These are phyloP conservation scores for Serendipita sp. DNA, from an alignment of 768 basidiomycete species.

Conservation along the genomic window DNA sequence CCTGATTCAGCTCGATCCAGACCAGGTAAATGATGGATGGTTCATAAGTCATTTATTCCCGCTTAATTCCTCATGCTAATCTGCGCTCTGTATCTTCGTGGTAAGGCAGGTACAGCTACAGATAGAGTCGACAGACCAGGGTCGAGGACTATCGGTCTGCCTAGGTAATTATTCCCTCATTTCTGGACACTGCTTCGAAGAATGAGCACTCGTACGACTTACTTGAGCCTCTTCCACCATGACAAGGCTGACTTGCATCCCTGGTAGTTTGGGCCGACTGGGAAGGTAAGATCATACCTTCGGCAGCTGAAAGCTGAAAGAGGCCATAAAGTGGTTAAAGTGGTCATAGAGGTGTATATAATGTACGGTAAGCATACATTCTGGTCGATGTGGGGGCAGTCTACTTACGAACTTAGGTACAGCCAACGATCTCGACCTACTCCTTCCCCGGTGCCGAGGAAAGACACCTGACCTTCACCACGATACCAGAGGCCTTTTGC, in stretches of 20 bases:
- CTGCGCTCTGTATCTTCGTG: not conserved
- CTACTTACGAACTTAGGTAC: not conserved
- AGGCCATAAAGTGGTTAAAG: slow-evolving; percentile 36
- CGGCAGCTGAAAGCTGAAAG: slow-evolving; percentile 31
- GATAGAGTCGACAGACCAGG: slow-evolving; percentile 18
- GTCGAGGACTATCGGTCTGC: slow-evolving; percentile 36
- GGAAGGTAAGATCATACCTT: slow-evolving; percentile 37
- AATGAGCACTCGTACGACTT: slow-evolving; percentile 40
- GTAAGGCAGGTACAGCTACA: slow-evolving; percentile 25
- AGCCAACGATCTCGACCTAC: slow-evolving; percentile 22
- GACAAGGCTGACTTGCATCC: not conserved
- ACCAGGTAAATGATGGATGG: slow-evolving; percentile 31
- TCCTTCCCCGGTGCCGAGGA: slow-evolving; percentile 33
- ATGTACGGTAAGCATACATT: slow-evolving; percentile 26
- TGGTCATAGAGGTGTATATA: slow-evolving; percentile 37
- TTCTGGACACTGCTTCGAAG: slow-evolving; percentile 45
- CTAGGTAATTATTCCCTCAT: slow-evolving; percentile 31
- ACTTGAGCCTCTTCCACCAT: not conserved
- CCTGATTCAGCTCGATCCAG: slow-evolving; percentile 30
- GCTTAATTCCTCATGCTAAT: not conserved
- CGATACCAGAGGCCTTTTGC: slow-evolving; percentile 36
- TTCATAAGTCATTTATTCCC: slow-evolving; percentile 6
- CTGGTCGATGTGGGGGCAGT: not conserved
- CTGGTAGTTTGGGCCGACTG: slow-evolving; percentile 35
- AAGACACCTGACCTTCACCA: slow-evolving; percentile 29